These are phyloP conservation scores for Gliomastix tumulicola DNA, from an alignment of 2,329 filamentous ascomycete genomes.

Conservation along the genomic window DNA sequence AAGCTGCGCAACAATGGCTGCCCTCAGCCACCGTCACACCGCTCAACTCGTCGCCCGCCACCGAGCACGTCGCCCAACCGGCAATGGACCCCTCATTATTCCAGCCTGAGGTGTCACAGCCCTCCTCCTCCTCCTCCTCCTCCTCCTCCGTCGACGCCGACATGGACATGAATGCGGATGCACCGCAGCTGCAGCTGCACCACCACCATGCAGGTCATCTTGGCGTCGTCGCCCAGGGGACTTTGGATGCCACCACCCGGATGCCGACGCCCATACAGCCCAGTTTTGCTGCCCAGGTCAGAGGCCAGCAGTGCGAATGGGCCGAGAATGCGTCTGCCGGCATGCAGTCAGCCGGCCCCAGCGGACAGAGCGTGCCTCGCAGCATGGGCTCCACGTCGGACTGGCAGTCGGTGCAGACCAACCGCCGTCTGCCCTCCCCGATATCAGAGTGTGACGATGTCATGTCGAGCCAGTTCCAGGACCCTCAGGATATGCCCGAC, in stretches of 20 bases:
- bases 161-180: slow-evolving; percentile 47
- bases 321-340: slow-evolving; percentile 12
- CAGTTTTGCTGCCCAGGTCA: slow-evolving; percentile 47
- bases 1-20: slow-evolving; percentile 17
- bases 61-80: too few relatives aligned
- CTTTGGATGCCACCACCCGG: slow-evolving; percentile 27
- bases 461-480: slow-evolving; percentile 24
- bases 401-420: slow-evolving; percentile 47
- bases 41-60: slow-evolving; percentile 23
- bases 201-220: not conserved
- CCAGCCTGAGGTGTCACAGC: slow-evolving; percentile 8
- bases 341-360: not conserved
- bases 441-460: slow-evolving; percentile 49
- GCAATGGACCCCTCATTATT: too few relatives aligned
- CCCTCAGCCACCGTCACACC: slow-evolving; percentile 27
- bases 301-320: slow-evolving; percentile 42
- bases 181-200: too few relatives aligned
- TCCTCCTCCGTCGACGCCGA: too few relatives aligned
- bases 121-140: too few relatives aligned
- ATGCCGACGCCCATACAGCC: slow-evolving; percentile 55
- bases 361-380: slow-evolving; percentile 36
- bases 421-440: slow-evolving; percentile 50
- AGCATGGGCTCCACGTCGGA: slow-evolving; percentile 35
- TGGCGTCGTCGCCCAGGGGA: not conserved
- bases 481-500: slow-evolving; percentile 3